These are phyloP conservation scores for Phytophthora melonis DNA, from an alignment of 352 stramenopile species.

Conservation along the genomic window DNA sequence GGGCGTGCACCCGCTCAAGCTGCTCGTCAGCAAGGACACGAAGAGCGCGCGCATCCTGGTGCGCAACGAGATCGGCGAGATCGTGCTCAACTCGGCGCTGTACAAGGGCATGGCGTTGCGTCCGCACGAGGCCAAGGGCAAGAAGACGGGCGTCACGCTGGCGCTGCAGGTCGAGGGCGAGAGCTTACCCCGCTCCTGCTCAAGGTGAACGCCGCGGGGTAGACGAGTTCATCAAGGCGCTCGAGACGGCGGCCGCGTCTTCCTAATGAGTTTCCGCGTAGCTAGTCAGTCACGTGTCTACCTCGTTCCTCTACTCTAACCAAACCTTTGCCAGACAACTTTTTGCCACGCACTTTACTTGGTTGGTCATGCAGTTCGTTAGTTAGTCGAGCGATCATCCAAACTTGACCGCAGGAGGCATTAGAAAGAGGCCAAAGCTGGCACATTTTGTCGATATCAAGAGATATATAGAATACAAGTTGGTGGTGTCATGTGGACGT, in stretches of 20 bases:
- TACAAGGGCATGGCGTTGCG: slow-evolving; percentile 83
- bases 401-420: too few species aligned
- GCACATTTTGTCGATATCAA: too few species aligned
- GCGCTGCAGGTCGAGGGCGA: slow-evolving; percentile 67
- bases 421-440: too few species aligned
- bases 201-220: slow-evolving; percentile 76
- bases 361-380: too few species aligned
- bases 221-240: slow-evolving; percentile 63
- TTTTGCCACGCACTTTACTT: too few species aligned
- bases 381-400: too few species aligned
- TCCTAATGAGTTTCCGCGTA: slow-evolving; percentile 23
- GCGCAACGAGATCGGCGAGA: slow-evolving; percentile 89
- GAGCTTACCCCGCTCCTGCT: slow-evolving; percentile 75
- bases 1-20: slow-evolving; percentile 79
- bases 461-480: too few species aligned
- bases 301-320: too few species aligned
- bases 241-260: slow-evolving; percentile 50
- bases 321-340: too few species aligned
- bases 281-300: background rate
- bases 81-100: slow-evolving; percentile 83
- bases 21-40: slow-evolving; percentile 81
- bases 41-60: slow-evolving; percentile 78
- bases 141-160: slow-evolving; percentile 77
- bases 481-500: too few species aligned
- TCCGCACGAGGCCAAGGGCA: slow-evolving; percentile 76